These are phyloP conservation scores for Gossypium davidsonii DNA, from an alignment of 441 rosid species.

Conservation along the genomic window DNA sequence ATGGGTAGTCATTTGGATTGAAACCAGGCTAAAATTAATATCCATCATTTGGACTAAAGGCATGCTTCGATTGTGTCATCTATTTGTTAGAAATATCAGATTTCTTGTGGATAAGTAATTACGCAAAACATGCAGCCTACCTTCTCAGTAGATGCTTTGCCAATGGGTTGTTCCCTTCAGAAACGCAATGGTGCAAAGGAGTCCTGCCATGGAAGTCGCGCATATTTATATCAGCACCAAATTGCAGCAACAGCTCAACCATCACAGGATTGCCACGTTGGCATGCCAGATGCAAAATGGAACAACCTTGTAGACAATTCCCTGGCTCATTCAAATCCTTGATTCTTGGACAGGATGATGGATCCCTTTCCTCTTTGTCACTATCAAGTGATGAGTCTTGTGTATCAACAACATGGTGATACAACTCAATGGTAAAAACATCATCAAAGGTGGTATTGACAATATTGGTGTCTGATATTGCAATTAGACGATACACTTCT, in stretches of 20 bases:
- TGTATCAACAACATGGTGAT: slow-evolving; percentile 35
- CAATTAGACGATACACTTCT: slow-evolving; percentile 71
- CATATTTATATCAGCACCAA: slow-evolving; percentile 64
- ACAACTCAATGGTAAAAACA: slow-evolving; percentile 30
- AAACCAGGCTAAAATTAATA: not conserved
- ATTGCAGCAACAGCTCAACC: slow-evolving; percentile 83
- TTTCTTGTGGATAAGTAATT: not conserved
- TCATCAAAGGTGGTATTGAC: slow-evolving; percentile 60
- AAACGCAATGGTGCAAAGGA: slow-evolving; percentile 78
- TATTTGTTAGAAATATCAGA: not conserved
- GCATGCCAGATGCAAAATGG: slow-evolving; percentile 80
- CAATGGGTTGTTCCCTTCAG: slow-evolving; percentile 47
- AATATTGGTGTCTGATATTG: slow-evolving; percentile 41
- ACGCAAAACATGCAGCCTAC: slow-evolving; percentile 25
- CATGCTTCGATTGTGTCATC: not conserved
- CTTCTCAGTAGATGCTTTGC: slow-evolving; percentile 81
- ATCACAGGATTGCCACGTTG: slow-evolving; percentile 51
- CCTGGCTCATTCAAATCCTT: slow-evolving; percentile 52
- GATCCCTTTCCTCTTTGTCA: slow-evolving; percentile 34
- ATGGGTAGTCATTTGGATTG: not conserved
- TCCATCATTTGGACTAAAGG: not conserved
- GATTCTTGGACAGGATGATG: slow-evolving; percentile 50
- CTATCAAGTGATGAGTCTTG: slow-evolving; percentile 20
- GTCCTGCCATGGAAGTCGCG: slow-evolving; percentile 76
- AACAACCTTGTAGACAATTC: slow-evolving; percentile 81